A percentile compares a stretch with the other conserved stretches of the same genome.
These are phyloP conservation scores for thale cress (Arabidopsis thaliana) DNA, from an alignment of 345 rosid species.

Conservation along the genomic window DNA sequence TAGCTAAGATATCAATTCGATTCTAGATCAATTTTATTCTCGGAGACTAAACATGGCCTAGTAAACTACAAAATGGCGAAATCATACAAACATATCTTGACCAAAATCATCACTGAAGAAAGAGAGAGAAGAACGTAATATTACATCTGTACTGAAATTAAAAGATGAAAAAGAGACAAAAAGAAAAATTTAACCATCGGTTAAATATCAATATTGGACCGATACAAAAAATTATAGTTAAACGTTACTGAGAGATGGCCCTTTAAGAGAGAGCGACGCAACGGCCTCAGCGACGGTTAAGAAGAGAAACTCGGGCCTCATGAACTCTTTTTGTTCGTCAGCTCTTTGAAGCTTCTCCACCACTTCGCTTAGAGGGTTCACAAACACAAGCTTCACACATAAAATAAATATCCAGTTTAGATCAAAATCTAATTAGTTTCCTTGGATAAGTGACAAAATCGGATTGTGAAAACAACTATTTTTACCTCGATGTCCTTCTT, in stretches of 20 bases:
- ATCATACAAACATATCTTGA: slow-evolving; percentile 29
- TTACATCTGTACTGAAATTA: slow-evolving; percentile 32
- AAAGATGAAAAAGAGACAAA: not conserved
- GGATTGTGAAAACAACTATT: slow-evolving; percentile 2
- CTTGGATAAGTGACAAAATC: not conserved
- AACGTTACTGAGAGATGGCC: slow-evolving; percentile 52
- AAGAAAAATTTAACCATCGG: slow-evolving; percentile 13
- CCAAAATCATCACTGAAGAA: slow-evolving; percentile 6
- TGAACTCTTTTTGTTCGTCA: slow-evolving; percentile 52
- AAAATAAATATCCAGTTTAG: not conserved
- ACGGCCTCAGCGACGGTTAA: slow-evolving; percentile 92
- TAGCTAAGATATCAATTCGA: not conserved
- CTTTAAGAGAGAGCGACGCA: slow-evolving; percentile 70
- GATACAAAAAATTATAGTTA: slow-evolving; percentile 22
- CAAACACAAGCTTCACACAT: slow-evolving; percentile 73
- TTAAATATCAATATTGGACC: slow-evolving; percentile 5
- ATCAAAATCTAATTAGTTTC: not conserved
- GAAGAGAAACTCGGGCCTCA: slow-evolving; percentile 65
- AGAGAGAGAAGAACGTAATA: slow-evolving; percentile 11
- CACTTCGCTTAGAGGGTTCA: slow-evolving; percentile 92
- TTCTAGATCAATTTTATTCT: not conserved
- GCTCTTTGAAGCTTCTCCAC: slow-evolving; percentile 78
- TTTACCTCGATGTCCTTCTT: slow-evolving; percentile 64
- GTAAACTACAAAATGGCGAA: not conserved
- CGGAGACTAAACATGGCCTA: slow-evolving; percentile 1